Evolutionary conservation across 495 filamentous ascomycete genomes (phyloP), one percentile per base, ranked within the genome.

Genomic region (Aspergillus egyptiacus): DNA sequence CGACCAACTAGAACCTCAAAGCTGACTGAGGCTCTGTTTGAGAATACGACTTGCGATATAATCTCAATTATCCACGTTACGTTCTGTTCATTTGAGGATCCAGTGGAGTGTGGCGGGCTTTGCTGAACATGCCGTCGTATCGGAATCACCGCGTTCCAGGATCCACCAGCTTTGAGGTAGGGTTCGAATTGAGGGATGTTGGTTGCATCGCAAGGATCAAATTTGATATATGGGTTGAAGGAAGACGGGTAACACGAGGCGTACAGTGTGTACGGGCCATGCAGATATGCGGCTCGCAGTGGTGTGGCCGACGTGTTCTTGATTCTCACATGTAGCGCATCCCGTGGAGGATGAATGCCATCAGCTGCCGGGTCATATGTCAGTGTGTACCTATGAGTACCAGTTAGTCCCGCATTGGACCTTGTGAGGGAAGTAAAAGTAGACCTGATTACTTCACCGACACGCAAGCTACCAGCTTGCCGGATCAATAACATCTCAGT

Each of bases 21-120:
- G 53, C 85, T 81, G n/a, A 97, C 90, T 1, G 84, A 83, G 5
- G 91, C 93, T 25, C 84, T 87, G 24, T 74, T 76, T 7, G 91
- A 96, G 58, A 98, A 98, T 32, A 98, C 78, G 33, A 95, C 85
- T 67, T 98, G 93, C 2, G 86, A 91, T 24, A 89, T 68, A 14
- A 98, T 81, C 69, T 98, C 93, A 32, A 98, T 80, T 22, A 96
- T 70, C 94, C 94, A 98, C 2, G 85, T 86, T 34, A 85, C 77
- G 44, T 78, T 82, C 43, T 76, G 74, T 20, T 62, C 60, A 11
- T 64, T 61, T 39, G 55, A 39, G 3, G 36, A 20, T 13, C 40
- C 56, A 33, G 15, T n/a, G 20, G 42, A 22, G 18, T 9, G 13
- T n/a, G 33, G 20, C 17, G 37, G 19, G 13, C 35, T 32, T 17